Base-by-base conservation (phyloP, 768 basidiomycete species). In the Boletus sp. region DNA sequence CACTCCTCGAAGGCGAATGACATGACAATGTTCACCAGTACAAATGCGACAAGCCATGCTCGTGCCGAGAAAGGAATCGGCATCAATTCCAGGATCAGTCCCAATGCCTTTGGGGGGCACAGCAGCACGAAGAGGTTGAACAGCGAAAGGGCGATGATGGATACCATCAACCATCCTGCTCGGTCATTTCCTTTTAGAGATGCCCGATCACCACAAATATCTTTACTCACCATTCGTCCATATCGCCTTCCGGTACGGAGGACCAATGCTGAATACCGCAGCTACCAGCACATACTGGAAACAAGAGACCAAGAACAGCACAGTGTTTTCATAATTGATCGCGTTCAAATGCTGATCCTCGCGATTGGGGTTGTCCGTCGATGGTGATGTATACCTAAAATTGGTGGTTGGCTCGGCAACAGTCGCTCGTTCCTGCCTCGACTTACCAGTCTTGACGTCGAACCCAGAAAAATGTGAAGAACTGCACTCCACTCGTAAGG, bases 211-310 rank as follows among this genome's bases (percentile, higher is more conserved):
- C 37, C 49, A 39, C 36, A 1, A 53, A 39, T 1, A 49, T 39
- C 36, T 18, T 52, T 44, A 68, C 85, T 54, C 68, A 95, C 95
- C 84, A 67, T 99, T 99, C 15, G 94, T 92, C 84, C 90, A 94
- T 81, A 98, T 91, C 28, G 94, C 82, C 72, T 92, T 90, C 49
- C 97, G 84, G 72, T 96, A 99, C 5, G 97, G 97, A 4, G 95
- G 95, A 0, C 97, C 97, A 62, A 98, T 97, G 70, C 92, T 96
- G 76, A 98, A 99, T 1, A 98, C 94, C 0, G 89, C 96, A 12
- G 96, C 97, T 8, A 97, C 92, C 48, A 98, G 78, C 66, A 98
- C 92, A 72, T 99, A 99, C 75, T 99, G 97, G 85, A 98, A 98
- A 59, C 94, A 97, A 10, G 97, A 98, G 44, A 98, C 78, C 61